These are phyloP conservation scores for Candida anglica DNA, from an alignment of 805 yeast species.

Conservation along the genomic window DNA sequence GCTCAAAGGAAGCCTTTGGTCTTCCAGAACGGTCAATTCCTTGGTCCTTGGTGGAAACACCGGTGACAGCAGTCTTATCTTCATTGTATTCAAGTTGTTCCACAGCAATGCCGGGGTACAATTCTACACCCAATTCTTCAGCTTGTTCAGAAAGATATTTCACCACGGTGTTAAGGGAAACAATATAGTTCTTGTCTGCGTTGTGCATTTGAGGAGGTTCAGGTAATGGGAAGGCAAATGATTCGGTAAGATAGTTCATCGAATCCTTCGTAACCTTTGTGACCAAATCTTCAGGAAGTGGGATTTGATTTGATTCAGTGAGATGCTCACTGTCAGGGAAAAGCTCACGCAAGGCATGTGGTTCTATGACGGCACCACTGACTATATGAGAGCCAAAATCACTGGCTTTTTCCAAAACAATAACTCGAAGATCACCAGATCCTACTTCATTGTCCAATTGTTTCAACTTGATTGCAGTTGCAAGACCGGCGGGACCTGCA, in stretches of 20 bases:
- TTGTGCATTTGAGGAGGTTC: slow-evolving; percentile 92
- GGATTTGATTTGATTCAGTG: slow-evolving; percentile 53
- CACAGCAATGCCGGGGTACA: slow-evolving; percentile 88
- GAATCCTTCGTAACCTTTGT: slow-evolving; percentile 75
- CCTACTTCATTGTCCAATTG: slow-evolving; percentile 71
- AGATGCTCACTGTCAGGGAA: slow-evolving; percentile 63
- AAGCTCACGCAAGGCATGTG: slow-evolving; percentile 79
- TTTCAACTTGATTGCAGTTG: slow-evolving; percentile 86
- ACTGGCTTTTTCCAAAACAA: slow-evolving; percentile 87
- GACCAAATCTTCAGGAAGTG: slow-evolving; percentile 71
- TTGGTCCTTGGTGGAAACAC: slow-evolving; percentile 93
- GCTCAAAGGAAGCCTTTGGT: slow-evolving; percentile 81
- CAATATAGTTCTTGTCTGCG: slow-evolving; percentile 77
- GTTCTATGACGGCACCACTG: slow-evolving; percentile 93
- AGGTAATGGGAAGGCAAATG: slow-evolving; percentile 67
- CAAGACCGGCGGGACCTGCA: slow-evolving; percentile 96
- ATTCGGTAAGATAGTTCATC: slow-evolving; percentile 64
- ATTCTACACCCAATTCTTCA: slow-evolving; percentile 88
- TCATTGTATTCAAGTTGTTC: slow-evolving; percentile 64
- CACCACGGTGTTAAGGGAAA: slow-evolving; percentile 75
- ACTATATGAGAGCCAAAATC: slow-evolving; percentile 91
- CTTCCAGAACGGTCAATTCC: slow-evolving; percentile 74
- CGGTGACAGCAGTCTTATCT: slow-evolving; percentile 60
- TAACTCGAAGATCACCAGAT: slow-evolving; percentile 70
- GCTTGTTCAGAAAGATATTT: slow-evolving; percentile 84